A percentile compares a stretch with the other conserved stretches of the same genome.
Conservation (phyloP, 108 stramenopile species). For the Pseudonitzschia multiseries region DNA sequence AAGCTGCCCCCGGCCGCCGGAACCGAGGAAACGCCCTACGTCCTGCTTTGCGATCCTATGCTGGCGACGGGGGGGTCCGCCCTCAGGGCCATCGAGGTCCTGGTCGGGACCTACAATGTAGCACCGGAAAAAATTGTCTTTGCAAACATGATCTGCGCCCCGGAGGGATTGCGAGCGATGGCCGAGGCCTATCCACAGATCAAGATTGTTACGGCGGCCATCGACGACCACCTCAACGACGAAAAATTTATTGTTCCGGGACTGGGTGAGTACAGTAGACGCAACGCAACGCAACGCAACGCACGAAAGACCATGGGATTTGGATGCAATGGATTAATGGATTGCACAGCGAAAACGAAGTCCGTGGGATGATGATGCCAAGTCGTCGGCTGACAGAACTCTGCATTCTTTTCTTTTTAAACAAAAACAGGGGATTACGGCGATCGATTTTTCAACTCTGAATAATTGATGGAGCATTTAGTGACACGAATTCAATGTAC, state of each 20-base stretch:
- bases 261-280: slow-evolving; percentile 86
- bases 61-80: slow-evolving; percentile 97
- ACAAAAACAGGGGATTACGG: slow-evolving; percentile 42
- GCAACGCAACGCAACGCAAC: neutral
- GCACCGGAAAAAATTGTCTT: slow-evolving; percentile 78
- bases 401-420: no score
- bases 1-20: slow-evolving; percentile 87
- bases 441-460: slow-evolving; percentile 92
- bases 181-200: slow-evolving; percentile 38
- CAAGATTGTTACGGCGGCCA: slow-evolving; percentile 85
- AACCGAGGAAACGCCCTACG: slow-evolving; percentile 9
- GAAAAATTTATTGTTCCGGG: slow-evolving; percentile 97
- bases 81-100: slow-evolving; percentile 69
- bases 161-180: slow-evolving; percentile 83
- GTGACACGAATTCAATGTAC: no score
- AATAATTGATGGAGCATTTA: neutral
- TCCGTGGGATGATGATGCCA: neutral
- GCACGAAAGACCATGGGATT: no score
- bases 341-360: no score
- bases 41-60: slow-evolving; percentile 98
- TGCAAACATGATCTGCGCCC: slow-evolving; percentile 94
- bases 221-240: slow-evolving; percentile 92
- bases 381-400: no score
- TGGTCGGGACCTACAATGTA: slow-evolving; percentile 65
- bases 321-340: no score